Conservation (phyloP, 345 rosid species). For the Populus euphratica region DNA sequence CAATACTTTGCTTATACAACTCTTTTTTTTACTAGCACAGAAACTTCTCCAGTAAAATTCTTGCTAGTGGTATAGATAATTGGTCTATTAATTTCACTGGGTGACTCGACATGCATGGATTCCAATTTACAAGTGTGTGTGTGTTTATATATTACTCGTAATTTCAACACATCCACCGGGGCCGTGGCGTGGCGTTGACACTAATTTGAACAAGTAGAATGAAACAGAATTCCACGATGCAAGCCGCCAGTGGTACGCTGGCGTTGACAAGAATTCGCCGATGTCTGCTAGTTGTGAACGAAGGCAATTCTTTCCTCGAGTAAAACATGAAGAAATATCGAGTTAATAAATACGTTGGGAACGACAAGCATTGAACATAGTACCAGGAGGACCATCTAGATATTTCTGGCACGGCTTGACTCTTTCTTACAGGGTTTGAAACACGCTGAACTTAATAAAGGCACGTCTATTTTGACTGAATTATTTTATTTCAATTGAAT, state of each 20-base stretch:
- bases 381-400: not conserved
- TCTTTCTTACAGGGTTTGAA: not conserved
- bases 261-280: not conserved
- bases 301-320: not conserved
- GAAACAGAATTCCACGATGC: not conserved
- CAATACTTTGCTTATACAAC: too few relatives aligned
- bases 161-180: not conserved
- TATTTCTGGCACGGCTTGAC: not conserved
- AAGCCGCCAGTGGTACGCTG: not conserved
- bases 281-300: not conserved
- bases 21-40: too few relatives aligned
- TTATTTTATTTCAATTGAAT: too few relatives aligned
- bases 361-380: too few relatives aligned
- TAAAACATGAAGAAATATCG: not conserved
- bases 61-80: too few relatives aligned
- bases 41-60: not conserved
- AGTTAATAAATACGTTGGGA: too few relatives aligned
- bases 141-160: not conserved
- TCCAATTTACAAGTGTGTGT: not conserved
- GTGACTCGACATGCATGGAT: not conserved
- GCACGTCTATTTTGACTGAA: not conserved
- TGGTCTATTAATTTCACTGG: not conserved
- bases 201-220: too few relatives aligned
- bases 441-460: not conserved
- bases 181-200: not conserved